These are phyloP conservation scores for Clathrus columnatus DNA, from an alignment of 768 basidiomycete genomes.

Conservation along the genomic window DNA sequence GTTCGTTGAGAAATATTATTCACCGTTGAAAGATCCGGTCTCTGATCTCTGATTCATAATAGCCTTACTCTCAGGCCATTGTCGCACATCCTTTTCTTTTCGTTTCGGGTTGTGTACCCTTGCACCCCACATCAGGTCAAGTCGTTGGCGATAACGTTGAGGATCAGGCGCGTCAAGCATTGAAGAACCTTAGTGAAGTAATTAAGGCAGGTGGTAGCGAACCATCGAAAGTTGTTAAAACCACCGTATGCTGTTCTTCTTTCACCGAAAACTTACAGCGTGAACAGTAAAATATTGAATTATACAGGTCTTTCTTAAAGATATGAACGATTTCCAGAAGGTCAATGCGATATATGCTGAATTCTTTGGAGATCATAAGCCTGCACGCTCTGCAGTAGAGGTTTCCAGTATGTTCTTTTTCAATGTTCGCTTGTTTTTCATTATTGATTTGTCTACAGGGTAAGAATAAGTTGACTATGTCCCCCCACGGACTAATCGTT, in stretches of 20 bases:
- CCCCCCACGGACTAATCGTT: constrained; percentile 11
- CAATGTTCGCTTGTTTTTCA: neutral
- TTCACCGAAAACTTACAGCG: neutral
- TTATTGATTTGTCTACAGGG: neutral
- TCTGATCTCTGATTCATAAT: neutral
- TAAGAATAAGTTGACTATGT: neutral
- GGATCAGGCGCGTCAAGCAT: constrained; percentile 71
- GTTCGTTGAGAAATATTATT: constrained; percentile 24
- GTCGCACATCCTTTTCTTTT: constrained; percentile 80
- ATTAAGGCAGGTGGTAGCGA: constrained; percentile 76
- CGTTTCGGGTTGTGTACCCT: constrained; percentile 80
- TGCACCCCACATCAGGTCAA: constrained; percentile 63
- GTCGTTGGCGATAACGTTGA: constrained; percentile 70
- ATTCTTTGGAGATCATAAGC: constrained; percentile 87
- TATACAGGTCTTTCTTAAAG: constrained; percentile 78
- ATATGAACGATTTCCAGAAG: constrained; percentile 81
- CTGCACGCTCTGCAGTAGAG: constrained; percentile 89
- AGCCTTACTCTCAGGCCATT: constrained; percentile 81
- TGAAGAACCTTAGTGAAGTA: constrained; percentile 79
- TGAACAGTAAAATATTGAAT: neutral
- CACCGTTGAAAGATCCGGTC: neutral
- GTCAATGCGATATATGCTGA: constrained; percentile 77
- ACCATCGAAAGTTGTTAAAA: constrained; percentile 79
- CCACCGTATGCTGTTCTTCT: constrained; percentile 52
- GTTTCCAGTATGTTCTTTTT: constrained; percentile 39